Percentiles rank a stretch among this genome's conserved stretches.
Evolutionary conservation across 2,329 filamentous ascomycete genomes (phyloP).

Genomic region (Aspergillus pseudonomiae): DNA sequence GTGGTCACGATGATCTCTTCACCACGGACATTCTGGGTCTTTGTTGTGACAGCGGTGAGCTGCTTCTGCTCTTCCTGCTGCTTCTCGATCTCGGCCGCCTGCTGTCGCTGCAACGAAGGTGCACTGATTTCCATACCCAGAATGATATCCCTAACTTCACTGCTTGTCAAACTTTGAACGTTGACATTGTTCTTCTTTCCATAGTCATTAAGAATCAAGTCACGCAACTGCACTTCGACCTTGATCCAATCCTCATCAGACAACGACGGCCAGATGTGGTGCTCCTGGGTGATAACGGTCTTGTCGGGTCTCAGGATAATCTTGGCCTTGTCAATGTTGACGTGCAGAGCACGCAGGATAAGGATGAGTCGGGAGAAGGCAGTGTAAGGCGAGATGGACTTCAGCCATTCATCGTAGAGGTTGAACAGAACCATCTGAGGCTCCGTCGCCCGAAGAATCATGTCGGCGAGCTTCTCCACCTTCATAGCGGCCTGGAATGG

Average conservation of each 20-base stretch:
- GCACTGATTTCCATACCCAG: constrained; percentile 99
- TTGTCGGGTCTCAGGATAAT: constrained; percentile 93
- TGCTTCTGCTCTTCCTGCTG: constrained; percentile 97
- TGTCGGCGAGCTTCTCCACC: constrained; percentile 97
- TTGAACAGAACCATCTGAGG: constrained; percentile 99
- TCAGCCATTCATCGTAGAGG: constrained; percentile 97
- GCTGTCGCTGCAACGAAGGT: constrained; percentile 95
- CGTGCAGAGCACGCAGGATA: constrained; percentile 90
- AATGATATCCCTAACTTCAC: constrained; percentile 97
- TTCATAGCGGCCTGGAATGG: constrained; percentile 99
- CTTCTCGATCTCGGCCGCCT: constrained; percentile 98
- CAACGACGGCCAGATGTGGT: constrained; percentile 96
- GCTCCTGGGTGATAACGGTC: constrained; percentile 96
- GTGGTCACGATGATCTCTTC: constrained; percentile 99
- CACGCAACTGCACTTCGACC: constrained; percentile 94
- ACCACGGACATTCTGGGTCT: constrained; percentile 94
- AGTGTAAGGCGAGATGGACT: constrained; percentile 97
- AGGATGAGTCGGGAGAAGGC: constrained; percentile 94
- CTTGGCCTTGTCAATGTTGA: constrained; percentile 98
- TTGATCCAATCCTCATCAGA: constrained; percentile 99
- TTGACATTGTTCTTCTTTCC: constrained; percentile 99
- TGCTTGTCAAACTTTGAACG: constrained; percentile 91
- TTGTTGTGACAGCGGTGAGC: constrained; percentile 94
- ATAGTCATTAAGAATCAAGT: constrained; percentile 96
- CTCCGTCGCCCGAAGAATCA: constrained; percentile 96